Evolutionary conservation across 345 rosid genomes (phyloP).

Genomic region (Adansonia digitata): DNA sequence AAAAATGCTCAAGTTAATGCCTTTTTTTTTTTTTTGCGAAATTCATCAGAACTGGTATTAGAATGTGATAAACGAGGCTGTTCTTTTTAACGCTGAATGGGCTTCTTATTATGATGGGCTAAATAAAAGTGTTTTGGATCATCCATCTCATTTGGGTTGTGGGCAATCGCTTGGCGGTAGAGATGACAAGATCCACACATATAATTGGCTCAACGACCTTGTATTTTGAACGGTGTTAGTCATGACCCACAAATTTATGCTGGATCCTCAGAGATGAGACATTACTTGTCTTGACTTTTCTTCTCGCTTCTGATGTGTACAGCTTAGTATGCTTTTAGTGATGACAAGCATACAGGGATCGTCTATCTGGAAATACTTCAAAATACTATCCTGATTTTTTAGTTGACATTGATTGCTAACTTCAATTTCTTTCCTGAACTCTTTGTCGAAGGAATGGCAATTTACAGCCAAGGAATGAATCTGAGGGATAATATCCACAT

Average conservation of each 20-base stretch:
- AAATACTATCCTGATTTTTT: conserved; percentile 29
- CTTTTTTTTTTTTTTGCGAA: background rate
- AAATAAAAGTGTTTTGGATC: conserved; percentile 25
- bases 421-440: conserved; percentile 22
- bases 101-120: conserved; percentile 19
- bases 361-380: conserved; percentile 18
- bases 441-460: conserved; percentile 11
- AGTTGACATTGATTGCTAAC: conserved; percentile 26
- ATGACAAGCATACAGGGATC: conserved; percentile 33
- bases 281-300: conserved; percentile 30
- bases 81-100: conserved; percentile 7
- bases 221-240: conserved; percentile 30
- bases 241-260: conserved; percentile 25
- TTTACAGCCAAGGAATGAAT: conserved; percentile 16
- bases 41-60: conserved; percentile 9
- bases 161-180: conserved; percentile 13
- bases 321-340: conserved; percentile 49
- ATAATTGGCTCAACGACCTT: conserved; percentile 20
- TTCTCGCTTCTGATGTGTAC: conserved; percentile 40
- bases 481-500: background rate
- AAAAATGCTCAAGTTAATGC: conserved; percentile 7
- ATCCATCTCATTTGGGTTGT: conserved; percentile 16
- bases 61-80: conserved; percentile 3
- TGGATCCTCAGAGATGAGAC: conserved; percentile 32
- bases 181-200: conserved; percentile 23